Conservation (phyloP, 2,329 filamentous ascomycete genomes). For the Penicillium rolfsii region DNA sequence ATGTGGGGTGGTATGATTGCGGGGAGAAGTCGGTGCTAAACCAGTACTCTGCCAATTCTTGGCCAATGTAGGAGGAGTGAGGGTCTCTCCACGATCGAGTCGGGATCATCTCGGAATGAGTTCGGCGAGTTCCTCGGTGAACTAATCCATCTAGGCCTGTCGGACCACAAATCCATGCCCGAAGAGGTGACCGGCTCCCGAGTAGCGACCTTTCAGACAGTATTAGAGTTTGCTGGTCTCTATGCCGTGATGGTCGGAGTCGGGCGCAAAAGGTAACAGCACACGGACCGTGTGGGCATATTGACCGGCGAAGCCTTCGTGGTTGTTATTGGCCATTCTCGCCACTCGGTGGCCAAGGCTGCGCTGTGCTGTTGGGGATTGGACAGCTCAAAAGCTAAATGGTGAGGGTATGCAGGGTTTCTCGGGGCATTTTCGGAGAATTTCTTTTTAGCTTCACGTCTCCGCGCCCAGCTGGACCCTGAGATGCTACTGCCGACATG, state of each 20-base stretch:
- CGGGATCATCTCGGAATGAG: constrained; percentile 1
- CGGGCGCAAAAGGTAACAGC: neutral
- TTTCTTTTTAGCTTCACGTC: neutral
- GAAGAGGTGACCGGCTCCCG: neutral
- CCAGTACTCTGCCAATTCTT: neutral
- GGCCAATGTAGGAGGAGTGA: neutral
- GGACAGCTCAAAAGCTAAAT: neutral
- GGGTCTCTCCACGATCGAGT: neutral
- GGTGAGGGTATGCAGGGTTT: neutral
- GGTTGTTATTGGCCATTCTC: neutral
- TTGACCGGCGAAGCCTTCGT: no score
- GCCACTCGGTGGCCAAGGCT: neutral
- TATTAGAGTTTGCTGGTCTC: neutral
- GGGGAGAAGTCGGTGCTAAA: neutral
- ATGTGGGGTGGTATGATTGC: neutral
- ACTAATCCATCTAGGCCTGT: neutral
- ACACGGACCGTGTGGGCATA: neutral
- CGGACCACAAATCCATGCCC: neutral
- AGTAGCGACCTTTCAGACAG: neutral
- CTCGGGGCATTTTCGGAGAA: constrained; percentile 1
- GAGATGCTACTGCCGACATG: neutral
- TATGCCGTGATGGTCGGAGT: neutral
- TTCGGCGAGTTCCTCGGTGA: neutral
- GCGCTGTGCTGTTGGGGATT: neutral
- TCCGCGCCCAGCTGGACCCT: neutral